These are phyloP conservation scores for Thoreauomyces humboldtii DNA, from an alignment of 192 early-diverging fungal genomes.

Conservation along the genomic window DNA sequence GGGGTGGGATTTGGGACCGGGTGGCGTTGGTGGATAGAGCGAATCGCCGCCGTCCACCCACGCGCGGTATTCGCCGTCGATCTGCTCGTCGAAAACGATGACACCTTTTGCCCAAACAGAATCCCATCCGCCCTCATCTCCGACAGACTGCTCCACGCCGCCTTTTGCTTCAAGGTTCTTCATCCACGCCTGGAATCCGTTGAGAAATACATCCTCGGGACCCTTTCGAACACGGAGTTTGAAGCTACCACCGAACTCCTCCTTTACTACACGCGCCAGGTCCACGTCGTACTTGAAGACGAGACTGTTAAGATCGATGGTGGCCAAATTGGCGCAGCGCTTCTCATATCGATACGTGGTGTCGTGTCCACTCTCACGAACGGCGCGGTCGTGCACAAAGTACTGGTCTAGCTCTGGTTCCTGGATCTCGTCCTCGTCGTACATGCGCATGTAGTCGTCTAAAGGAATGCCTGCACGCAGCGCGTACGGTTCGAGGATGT, in stretches of 20 bases:
- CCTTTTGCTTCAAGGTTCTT: slow-evolving; percentile 16
- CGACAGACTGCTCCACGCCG: slow-evolving; percentile 39
- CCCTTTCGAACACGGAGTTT: slow-evolving; percentile 48
- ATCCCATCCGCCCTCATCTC: slow-evolving; percentile 46
- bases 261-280: slow-evolving; percentile 67
- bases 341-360: slow-evolving; percentile 93
- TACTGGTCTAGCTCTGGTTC: slow-evolving; percentile 90
- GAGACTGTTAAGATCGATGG: slow-evolving; percentile 88
- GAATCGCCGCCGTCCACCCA: slow-evolving; percentile 12
- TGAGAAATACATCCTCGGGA: slow-evolving; percentile 33
- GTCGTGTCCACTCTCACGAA: slow-evolving; percentile 96
- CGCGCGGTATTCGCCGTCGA: slow-evolving; percentile 27
- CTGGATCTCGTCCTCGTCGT: slow-evolving; percentile 62
- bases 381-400: slow-evolving; percentile 96
- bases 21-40: too few species aligned
- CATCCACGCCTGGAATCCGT: slow-evolving; percentile 39
- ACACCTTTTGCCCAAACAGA: slow-evolving; percentile 52
- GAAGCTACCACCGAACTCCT: slow-evolving; percentile 46
- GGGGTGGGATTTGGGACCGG: background rate
- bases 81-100: slow-evolving; percentile 39
- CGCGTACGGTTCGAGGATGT: slow-evolving; percentile 81
- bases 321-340: slow-evolving; percentile 86
- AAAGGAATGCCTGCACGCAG: slow-evolving; percentile 53
- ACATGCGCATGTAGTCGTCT: slow-evolving; percentile 70
- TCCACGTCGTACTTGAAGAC: slow-evolving; percentile 97